These are phyloP conservation scores for Macrophomina pseudophaseolina DNA, from an alignment of 2,329 filamentous ascomycete species.

Conservation along the genomic window DNA sequence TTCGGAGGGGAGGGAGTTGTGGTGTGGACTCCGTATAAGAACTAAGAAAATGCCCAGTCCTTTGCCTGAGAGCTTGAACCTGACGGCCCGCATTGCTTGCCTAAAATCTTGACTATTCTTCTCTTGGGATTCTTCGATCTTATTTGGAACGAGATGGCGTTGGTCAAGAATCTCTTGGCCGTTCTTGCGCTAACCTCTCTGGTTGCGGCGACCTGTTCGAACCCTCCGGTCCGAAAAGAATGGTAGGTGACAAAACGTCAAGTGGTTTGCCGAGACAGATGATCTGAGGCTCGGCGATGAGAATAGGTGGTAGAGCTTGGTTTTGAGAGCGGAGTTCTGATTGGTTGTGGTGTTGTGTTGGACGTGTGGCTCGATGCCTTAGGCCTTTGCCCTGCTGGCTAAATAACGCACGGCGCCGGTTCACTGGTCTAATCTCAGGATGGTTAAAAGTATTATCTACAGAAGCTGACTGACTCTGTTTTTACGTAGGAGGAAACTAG, in stretches of 20 bases:
- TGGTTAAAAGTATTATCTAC: not conserved
- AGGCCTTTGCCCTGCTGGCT: no score
- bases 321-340: no score
- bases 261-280: not conserved
- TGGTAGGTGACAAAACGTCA: constrained; percentile 1
- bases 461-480: constrained; percentile 32
- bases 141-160: not conserved
- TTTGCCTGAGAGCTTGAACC: not conserved
- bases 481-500: not conserved
- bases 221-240: constrained; percentile 21
- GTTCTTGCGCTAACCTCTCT: constrained; percentile 12
- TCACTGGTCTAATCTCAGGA: not conserved
- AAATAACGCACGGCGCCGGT: not conserved
- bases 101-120: not conserved
- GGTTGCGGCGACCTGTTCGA: constrained; percentile 6
- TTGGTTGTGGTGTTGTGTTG: not conserved
- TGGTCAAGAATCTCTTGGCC: constrained; percentile 5
- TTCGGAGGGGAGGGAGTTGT: no score
- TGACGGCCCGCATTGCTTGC: not conserved
- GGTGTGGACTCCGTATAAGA: not conserved
- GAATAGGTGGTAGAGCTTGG: no score
- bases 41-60: constrained; percentile 3
- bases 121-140: not conserved
- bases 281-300: no score
- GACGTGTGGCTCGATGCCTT: not conserved